Evolutionary conservation across 1,284 basidiomycete species (phyloP).

Genomic region (Anthracocystis panici-leucophaei): DNA sequence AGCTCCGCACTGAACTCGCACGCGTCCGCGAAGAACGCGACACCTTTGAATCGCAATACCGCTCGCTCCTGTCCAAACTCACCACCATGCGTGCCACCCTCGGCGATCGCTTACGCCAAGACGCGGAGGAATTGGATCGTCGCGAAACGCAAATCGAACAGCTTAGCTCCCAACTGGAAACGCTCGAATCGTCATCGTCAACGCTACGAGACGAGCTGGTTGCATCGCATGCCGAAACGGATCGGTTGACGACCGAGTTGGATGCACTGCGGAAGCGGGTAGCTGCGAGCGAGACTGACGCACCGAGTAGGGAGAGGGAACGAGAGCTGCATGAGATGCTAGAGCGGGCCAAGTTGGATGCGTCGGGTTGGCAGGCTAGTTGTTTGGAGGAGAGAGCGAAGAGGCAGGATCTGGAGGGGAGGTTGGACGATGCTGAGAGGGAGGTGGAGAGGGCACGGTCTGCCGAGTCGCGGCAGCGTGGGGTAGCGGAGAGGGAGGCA

Average conservation of each 20-base stretch:
- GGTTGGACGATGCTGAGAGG: slow-evolving; percentile 73
- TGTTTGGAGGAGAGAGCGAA: slow-evolving; percentile 49
- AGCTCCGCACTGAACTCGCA: slow-evolving; percentile 38
- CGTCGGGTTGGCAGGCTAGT: slow-evolving; percentile 40
- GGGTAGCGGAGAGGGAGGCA: slow-evolving; percentile 77
- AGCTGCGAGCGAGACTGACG: slow-evolving; percentile 1
- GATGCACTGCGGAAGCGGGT: slow-evolving; percentile 35
- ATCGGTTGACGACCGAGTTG: slow-evolving; percentile 45
- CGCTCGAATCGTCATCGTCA: background rate
- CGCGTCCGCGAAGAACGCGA: slow-evolving; percentile 80
- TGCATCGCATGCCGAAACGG: slow-evolving; percentile 44
- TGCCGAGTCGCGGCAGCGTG: slow-evolving; percentile 71
- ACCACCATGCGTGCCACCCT: slow-evolving; percentile 92
- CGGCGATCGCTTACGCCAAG: slow-evolving; percentile 93
- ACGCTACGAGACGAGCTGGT: slow-evolving; percentile 53
- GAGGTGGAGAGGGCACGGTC: slow-evolving; percentile 68
- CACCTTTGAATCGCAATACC: slow-evolving; percentile 84
- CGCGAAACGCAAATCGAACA: slow-evolving; percentile 64
- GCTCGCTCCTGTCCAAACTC: slow-evolving; percentile 85
- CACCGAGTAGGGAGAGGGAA: slow-evolving; percentile 14
- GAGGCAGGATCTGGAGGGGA: slow-evolving; percentile 74
- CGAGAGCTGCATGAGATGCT: slow-evolving; percentile 54
- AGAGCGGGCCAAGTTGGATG: slow-evolving; percentile 55
- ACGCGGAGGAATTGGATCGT: slow-evolving; percentile 75
- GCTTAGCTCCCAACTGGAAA: slow-evolving; percentile 33